Base-by-base conservation (phyloP, 2,329 filamentous ascomycete genomes). In the Xylariaceae sp. region DNA sequence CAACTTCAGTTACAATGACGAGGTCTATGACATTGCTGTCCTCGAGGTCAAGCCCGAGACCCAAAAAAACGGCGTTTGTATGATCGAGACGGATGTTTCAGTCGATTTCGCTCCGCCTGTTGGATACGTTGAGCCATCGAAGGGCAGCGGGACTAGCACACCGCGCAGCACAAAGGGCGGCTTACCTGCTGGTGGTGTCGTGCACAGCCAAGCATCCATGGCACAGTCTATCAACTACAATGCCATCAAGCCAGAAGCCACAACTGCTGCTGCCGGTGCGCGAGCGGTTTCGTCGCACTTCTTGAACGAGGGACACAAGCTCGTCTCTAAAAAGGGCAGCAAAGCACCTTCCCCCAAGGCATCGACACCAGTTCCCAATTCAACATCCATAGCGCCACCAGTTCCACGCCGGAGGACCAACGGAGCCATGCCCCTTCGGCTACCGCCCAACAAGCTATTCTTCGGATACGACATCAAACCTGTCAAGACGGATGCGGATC, bases 141-240 rank as follows among this genome's bases (percentile, higher is more conserved):
- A 77, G 40, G 63, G 63, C 19, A 93, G 87, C 52, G 90, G 90
- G n/a, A 90, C 89, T 15, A 91, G 83, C 65, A 95, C 90, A 13
- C 89, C 90, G 2, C 73, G 83, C 38, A 93, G 85, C 56, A 71
- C 66, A 3, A 71, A 74, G 1, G 77, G 79, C 41, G 79, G 79
- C 11, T 64, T 86, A 45, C 83, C 85, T 7, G 71, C 78, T 2
- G 86, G 89, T 19, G 88, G 90, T 4, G 68, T 85, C 13, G 65
- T 96, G 18, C 89, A 94, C 64, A 81, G 74, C 47, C 87, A 95
- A 55, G 93, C 93, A 9, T 90, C 84, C 46, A 98, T 98, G 93
- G 90, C 93, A 0, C 89, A 95, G 57, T 81, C 89, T n/a, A 97
- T 98, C 72, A 96, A 96, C 71, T 98, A 97, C 66, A 79, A 81